Conservation (phyloP, 345 rosid species). For the Excoecaria agallocha region DNA sequence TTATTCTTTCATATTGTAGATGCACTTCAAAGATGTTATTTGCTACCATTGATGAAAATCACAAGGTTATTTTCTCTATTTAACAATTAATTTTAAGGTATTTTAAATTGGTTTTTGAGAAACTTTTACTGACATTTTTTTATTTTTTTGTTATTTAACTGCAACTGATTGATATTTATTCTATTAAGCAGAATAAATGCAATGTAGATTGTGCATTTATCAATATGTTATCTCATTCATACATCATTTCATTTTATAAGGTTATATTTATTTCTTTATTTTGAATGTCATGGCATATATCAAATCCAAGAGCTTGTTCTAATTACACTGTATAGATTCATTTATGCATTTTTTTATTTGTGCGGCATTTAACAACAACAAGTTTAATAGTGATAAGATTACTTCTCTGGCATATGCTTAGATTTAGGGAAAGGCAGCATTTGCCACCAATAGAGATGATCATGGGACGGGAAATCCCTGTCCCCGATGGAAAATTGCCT, state of each 20-base stretch:
- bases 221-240: conserved; percentile 88
- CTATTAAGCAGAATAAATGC: conserved; percentile 81
- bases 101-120: not conserved
- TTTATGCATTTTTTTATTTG: not conserved
- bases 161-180: conserved; percentile 19
- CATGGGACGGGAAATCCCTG: no score
- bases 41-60: conserved; percentile 88
- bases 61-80: conserved; percentile 73
- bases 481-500: no score
- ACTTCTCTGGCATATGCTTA: conserved; percentile 87
- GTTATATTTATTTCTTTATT: conserved; percentile 27
- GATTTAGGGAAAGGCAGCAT: conserved; percentile 91
- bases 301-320: not conserved
- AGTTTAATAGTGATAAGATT: conserved; percentile 92
- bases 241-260: conserved; percentile 83
- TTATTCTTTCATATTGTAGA: conserved; percentile 39
- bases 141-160: not conserved
- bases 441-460: no score
- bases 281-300: not conserved
- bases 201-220: conserved; percentile 95
- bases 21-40: conserved; percentile 96
- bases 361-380: conserved; percentile 82
- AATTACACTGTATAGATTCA: not conserved
- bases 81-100: conserved; percentile 86
- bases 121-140: not conserved